Evolutionary conservation across 2,329 filamentous ascomycete genomes (phyloP), one percentile per base, ranked within the genome.

Genomic region (Cladosporium sp.): DNA sequence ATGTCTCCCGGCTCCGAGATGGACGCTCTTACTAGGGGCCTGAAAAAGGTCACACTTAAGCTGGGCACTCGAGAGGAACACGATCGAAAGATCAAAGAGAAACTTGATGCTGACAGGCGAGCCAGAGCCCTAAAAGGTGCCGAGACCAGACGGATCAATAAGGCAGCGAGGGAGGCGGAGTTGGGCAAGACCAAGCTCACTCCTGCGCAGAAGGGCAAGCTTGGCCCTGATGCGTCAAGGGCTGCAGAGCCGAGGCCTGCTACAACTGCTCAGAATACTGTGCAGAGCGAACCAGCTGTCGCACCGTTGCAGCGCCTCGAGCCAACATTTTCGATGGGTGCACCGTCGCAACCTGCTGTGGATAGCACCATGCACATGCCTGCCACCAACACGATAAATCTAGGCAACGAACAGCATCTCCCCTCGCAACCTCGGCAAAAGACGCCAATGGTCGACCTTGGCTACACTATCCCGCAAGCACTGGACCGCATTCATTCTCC

Each of bases 1-100:
- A 57, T 61, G 4, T 57, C 59, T 35, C 52, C 52, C 15, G 17
- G 62, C 53, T 39, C 72, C 15, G 75, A 78, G 32, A 66, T 84
- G 44, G 81, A 84, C 44, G 73, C 72, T 17, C 68, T 85, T 24
- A 74, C 80, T 1, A 74, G 77, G 3, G 80, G 80, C 3, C 68
- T 85, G 60, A 81, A 81, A 65, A 80, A 79, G 25, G 80, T 86
- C 56, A 85, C 82, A 20, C 66, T 87, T 48, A 84, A 83, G 60
- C 73, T 85, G 52, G 81, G 81, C 0, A 76, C 80, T 0, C 77
- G 77, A 20, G 82, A 85, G 64, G 82, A 85, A 64, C 76, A 84
- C 59, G 80, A 83, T 47, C 66, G 65, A 3, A 69, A 66, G 55
- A 60, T 66, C 39, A 66, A 62, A 48, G 70, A 71, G 25, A 76